Base-by-base conservation (phyloP, 1,284 basidiomycete genomes). In the Blastosporella zonata region DNA sequence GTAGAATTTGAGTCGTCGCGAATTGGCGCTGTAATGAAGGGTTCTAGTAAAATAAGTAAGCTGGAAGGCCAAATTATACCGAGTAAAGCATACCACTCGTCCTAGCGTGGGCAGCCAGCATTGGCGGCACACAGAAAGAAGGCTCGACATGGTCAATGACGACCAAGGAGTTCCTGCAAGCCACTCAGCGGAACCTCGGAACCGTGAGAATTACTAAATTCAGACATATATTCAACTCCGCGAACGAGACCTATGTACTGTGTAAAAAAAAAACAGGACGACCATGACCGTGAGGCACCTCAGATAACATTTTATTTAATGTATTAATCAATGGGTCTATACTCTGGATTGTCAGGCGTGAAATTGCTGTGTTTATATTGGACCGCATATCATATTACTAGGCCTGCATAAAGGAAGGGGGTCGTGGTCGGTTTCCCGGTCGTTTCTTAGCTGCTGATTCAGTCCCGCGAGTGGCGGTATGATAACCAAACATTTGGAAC, bases 1-100 rank as follows among this genome's bases (percentile, higher is more conserved):
- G 63, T 21, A 73, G 59, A 50, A 67, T 61, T 41, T 64, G 66
- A 15, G 69, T 79, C 5, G 74, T 75, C 27, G 76, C 77, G 59
- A 87, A 84, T 39, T 67, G 64, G 27, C 81, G 67, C 48, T 55
- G 54, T 27, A 51, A 22, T 48, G 46, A 39, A 28, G 49, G 27
- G 46, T 20, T 52, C 53, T 58, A 22, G 17, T 4, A 9, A 39
- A 18, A n/a, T 10, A 34, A 21, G 13, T 55, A 2, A 49, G 43
- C 31, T 33, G 12, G 13, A 29, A 29, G 17, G 17, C 13, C 9
- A 27, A 13, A 21, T 22, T 4, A 12, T n/a, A 20, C 3, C 9
- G 6, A 10, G 8, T 17, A 33, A 38, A 40, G 22, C 50, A 22
- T 53, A 55, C 52, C 33, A 34, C 17, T 41, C 13, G 46, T 43